These are phyloP conservation scores for Stemphylium vesicarium DNA, from an alignment of 2,329 filamentous ascomycete species.

Conservation along the genomic window DNA sequence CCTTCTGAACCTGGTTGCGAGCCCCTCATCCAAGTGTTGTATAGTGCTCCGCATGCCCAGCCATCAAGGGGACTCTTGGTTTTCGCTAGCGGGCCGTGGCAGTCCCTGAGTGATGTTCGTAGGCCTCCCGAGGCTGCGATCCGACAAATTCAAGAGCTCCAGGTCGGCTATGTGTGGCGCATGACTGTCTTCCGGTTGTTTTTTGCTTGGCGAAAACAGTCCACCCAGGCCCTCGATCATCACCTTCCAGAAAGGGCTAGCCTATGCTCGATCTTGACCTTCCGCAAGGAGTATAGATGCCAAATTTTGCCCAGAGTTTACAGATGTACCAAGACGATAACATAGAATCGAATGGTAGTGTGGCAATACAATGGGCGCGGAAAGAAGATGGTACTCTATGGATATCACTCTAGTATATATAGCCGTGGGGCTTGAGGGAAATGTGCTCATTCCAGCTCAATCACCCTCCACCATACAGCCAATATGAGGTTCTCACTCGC, in stretches of 20 bases:
- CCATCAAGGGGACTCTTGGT: conserved; percentile 1
- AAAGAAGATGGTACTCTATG: background rate
- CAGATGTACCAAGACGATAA: conserved; percentile 16
- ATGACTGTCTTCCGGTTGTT: background rate
- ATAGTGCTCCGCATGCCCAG: conserved; percentile 6
- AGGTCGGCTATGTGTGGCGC: conserved; percentile 1
- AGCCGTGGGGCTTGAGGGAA: conserved; percentile 8
- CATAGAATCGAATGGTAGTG: conserved; percentile 1
- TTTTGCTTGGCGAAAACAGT: conserved; percentile 5
- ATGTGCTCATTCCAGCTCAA: conserved; percentile 36
- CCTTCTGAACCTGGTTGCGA: background rate
- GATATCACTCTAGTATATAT: conserved; percentile 23
- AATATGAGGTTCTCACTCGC: conserved; percentile 36
- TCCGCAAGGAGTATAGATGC: conserved; percentile 19
- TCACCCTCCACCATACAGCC: conserved; percentile 18
- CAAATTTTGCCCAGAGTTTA: conserved; percentile 16
- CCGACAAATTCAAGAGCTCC: background rate
- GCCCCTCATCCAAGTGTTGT: background rate
- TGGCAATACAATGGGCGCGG: conserved; percentile 1
- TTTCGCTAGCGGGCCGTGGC: background rate
- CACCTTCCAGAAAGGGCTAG: conserved; percentile 18
- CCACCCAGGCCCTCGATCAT: background rate
- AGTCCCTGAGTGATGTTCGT: background rate
- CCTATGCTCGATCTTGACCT: conserved; percentile 7
- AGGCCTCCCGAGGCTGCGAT: background rate